These are phyloP conservation scores for Lactarius sp. DNA, from an alignment of 768 basidiomycete species.

Conservation along the genomic window DNA sequence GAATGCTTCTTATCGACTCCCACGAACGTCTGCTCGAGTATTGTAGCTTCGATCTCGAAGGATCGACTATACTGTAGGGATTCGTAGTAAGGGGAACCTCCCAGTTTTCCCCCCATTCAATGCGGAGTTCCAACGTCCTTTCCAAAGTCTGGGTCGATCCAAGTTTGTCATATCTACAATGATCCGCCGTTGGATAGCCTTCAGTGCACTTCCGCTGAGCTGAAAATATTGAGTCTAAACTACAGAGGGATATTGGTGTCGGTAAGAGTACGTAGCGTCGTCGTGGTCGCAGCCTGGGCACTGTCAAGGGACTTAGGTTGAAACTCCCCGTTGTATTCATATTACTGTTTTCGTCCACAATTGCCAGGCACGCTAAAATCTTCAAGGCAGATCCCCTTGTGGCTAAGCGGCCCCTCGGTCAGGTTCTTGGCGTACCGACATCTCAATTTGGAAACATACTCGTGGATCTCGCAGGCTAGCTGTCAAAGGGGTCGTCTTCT, in stretches of 20 bases:
- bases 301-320: background rate
- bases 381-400: background rate
- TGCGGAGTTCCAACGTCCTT: background rate
- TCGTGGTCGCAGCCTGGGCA: background rate
- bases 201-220: background rate
- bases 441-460: background rate
- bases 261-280: too few species aligned
- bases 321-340: slow-evolving; percentile 5
- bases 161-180: background rate
- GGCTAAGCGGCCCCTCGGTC: background rate
- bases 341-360: background rate
- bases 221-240: background rate
- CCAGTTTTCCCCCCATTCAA: background rate
- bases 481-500: background rate
- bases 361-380: background rate
- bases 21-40: background rate
- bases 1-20: background rate
- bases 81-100: background rate
- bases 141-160: too few species aligned
- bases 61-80: too few species aligned
- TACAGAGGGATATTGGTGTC: background rate
- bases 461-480: background rate
- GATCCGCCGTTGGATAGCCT: background rate
- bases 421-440: background rate
- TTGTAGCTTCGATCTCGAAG: background rate